Conservation (phyloP, 768 basidiomycete genomes). For the Phlebiopsis flavidoalba region DNA sequence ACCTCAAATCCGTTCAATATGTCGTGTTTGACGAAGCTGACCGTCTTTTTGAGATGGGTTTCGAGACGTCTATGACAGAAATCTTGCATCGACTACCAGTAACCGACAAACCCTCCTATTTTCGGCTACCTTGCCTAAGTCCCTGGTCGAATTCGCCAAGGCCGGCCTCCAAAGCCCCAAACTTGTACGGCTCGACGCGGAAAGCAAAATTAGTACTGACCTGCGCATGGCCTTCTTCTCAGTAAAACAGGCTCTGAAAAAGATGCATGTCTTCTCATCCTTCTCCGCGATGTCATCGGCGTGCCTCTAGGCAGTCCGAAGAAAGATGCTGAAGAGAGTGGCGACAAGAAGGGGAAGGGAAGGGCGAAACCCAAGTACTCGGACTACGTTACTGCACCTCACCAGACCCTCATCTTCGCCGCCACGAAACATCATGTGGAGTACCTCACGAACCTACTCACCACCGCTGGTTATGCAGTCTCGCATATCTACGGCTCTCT, state of each 20-base stretch:
- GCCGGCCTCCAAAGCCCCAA: conserved; percentile 92
- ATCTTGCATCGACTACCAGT: conserved; percentile 85
- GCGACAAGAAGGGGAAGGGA: conserved; percentile 40
- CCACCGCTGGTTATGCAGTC: conserved; percentile 77
- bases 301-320: conserved; percentile 54
- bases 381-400: conserved; percentile 55
- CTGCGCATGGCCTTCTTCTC: conserved; percentile 93
- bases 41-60: conserved; percentile 97
- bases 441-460: conserved; percentile 77
- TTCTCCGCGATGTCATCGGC: conserved; percentile 84
- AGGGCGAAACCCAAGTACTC: conserved; percentile 44
- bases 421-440: conserved; percentile 99
- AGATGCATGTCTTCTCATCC: conserved; percentile 80
- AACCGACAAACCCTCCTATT: conserved; percentile 91
- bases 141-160: conserved; percentile 97
- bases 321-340: conserved; percentile 23
- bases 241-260: conserved; percentile 90
- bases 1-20: conserved; percentile 81
- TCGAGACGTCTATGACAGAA: conserved; percentile 87
- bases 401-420: conserved; percentile 92
- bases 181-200: conserved; percentile 92
- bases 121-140: conserved; percentile 93
- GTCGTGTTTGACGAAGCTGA: conserved; percentile 98
- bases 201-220: conserved; percentile 92
- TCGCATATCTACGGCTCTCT: conserved; percentile 96